phyloP scores from a whole-genome alignment of 1,139 yeast species.

The Saccharomyces hybrid region DNA sequence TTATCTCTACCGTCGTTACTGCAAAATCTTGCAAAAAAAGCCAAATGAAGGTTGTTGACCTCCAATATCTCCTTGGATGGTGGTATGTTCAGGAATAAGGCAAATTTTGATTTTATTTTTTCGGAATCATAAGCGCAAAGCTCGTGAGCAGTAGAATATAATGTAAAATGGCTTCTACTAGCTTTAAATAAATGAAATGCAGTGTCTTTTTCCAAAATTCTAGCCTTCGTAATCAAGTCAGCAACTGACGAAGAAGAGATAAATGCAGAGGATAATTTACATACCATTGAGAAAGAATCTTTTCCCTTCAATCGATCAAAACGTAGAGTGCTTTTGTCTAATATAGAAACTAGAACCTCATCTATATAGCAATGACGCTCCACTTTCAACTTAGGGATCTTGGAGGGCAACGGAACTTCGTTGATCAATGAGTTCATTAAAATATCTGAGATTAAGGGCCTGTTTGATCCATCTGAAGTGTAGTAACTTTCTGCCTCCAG shows the following conservation, averaged over 20 bases:
- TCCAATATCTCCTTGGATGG: slow-evolving; percentile 34
- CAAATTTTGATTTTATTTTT: slow-evolving; percentile 51
- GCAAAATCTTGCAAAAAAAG: slow-evolving; percentile 39
- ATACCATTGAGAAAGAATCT: slow-evolving; percentile 17
- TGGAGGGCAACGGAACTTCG: slow-evolving; percentile 64
- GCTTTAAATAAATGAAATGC: slow-evolving; percentile 77
- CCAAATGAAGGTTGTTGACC: slow-evolving; percentile 38
- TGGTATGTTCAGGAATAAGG: slow-evolving; percentile 53
- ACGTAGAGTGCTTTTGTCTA: slow-evolving; percentile 33
- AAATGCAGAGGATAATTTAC: slow-evolving; percentile 28
- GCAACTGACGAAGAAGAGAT: slow-evolving; percentile 42
- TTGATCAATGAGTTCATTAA: slow-evolving; percentile 85
- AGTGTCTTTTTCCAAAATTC: slow-evolving; percentile 66
- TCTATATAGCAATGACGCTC: slow-evolving; percentile 61
- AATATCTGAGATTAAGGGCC: slow-evolving; percentile 66
- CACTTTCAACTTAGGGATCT: slow-evolving; percentile 63
- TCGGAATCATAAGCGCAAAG: slow-evolving; percentile 51
- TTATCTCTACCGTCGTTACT: slow-evolving; percentile 24
- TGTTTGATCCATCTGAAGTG: slow-evolving; percentile 35
- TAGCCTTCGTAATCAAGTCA: slow-evolving; percentile 67
- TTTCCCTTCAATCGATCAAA: slow-evolving; percentile 26
- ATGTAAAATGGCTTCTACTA: slow-evolving; percentile 36
- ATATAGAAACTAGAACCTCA: slow-evolving; percentile 43
- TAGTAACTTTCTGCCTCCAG: slow-evolving; percentile 25
- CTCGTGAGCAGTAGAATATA: slow-evolving; percentile 81